These are phyloP conservation scores for Yarrowia deformans DNA, from an alignment of 805 yeast species.

Conservation along the genomic window DNA sequence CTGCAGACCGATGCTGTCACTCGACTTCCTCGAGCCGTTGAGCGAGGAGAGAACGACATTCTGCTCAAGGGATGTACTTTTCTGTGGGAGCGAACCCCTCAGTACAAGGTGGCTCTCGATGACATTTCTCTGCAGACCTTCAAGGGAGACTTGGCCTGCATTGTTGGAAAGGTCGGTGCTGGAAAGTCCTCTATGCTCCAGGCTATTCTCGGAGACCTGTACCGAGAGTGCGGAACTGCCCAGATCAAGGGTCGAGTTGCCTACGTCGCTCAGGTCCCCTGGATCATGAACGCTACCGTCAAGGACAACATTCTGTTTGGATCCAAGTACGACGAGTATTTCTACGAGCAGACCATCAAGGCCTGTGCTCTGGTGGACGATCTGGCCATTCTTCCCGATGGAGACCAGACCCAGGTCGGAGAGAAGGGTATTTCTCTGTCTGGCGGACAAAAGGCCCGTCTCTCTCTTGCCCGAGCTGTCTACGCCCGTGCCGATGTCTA, in stretches of 20 bases:
- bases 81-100: slow-evolving; percentile 70
- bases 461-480: slow-evolving; percentile 79
- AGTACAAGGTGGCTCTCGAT: slow-evolving; percentile 61
- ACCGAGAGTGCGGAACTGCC: slow-evolving; percentile 76
- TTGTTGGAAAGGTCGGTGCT: slow-evolving; percentile 89
- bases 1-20: slow-evolving; percentile 80
- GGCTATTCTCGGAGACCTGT: slow-evolving; percentile 81
- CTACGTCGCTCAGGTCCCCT: slow-evolving; percentile 88
- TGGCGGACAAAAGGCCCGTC: slow-evolving; percentile 90
- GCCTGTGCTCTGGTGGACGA: slow-evolving; percentile 75
- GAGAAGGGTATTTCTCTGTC: slow-evolving; percentile 85
- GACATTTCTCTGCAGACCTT: slow-evolving; percentile 70
- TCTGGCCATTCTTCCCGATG: slow-evolving; percentile 70
- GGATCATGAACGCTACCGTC: slow-evolving; percentile 96
- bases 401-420: slow-evolving; percentile 81
- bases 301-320: slow-evolving; percentile 80
- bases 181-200: slow-evolving; percentile 88
- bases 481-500: slow-evolving; percentile 72
- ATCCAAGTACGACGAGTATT: slow-evolving; percentile 56
- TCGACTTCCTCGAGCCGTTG: slow-evolving; percentile 59
- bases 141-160: slow-evolving; percentile 83
- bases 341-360: slow-evolving; percentile 62
- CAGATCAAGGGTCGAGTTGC: slow-evolving; percentile 79
- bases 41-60: slow-evolving; percentile 67
- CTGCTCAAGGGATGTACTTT: slow-evolving; percentile 51